Evolutionary conservation across 2,329 filamentous ascomycete genomes (phyloP), one percentile per base, ranked within the genome.

Genomic region (Sarocladiaceae sp.): DNA sequence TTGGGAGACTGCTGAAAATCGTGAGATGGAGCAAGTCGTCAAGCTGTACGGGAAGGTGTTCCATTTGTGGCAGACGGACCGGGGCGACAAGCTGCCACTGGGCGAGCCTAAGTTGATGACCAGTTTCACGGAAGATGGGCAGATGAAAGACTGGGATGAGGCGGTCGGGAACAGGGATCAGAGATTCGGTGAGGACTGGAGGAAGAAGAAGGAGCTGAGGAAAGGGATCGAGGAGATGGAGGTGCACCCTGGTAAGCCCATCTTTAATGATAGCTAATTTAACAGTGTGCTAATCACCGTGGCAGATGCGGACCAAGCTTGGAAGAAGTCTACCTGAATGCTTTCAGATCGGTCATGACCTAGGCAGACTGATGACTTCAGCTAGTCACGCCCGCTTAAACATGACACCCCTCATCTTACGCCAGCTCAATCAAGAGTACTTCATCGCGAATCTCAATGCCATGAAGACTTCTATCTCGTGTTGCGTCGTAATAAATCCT

Each of bases 11-110:
- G 86, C 88, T 2, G 90, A 96, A 71, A 88, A 81, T 28, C 77
- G 79, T 44, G 90, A 93, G 68, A 94, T 96, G 88, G 81, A 87
- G 56, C 77, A 91, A 53, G 77, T 94, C 0, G 71, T 90, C 3
- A 75, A 79, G 1, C 65, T 94, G 2, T 95, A 95, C 62, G 90
- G 90, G 10, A 96, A 96, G 65, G 82, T 86, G 1, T 94, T 87
- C 66, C 90, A 96, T 65, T 74, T 94, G 37, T 96, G 91, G 90
- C 88, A 95, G 76, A 82, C 86, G 15, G 90, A 95, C 68, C 74
- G 80, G 5, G 88, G 88, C 0, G 82, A 93, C 61, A 62, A 64
- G 54, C 55, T 82, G 26, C 78, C 78, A 0, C 58, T 82, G 3
- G 79, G 78, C 0, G 68, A 73, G 56, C 78, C 79, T 8, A 71